phyloP scores from a whole-genome alignment of 2,329 filamentous ascomycete genomes.

The Nemania sp. region DNA sequence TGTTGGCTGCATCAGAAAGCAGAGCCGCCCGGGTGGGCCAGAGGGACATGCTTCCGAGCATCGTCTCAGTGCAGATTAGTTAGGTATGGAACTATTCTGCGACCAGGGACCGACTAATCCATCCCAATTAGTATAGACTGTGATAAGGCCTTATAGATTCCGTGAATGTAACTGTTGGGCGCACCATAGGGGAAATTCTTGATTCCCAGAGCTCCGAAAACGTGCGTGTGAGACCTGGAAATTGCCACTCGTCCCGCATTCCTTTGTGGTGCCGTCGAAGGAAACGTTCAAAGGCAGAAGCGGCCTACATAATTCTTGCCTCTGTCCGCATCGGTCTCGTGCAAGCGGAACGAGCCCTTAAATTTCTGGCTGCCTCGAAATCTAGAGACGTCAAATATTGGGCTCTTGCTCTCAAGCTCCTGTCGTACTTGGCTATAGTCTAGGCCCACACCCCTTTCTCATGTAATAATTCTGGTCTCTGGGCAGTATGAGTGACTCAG shows the following conservation, averaged over 20 bases:
- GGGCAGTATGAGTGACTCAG: neutral
- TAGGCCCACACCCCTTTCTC: neutral
- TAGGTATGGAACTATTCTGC: slow-evolving; percentile 3
- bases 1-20: neutral
- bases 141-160: too few relatives aligned
- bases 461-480: neutral
- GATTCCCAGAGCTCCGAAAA: slow-evolving; percentile 33
- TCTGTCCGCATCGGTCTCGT: neutral
- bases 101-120: neutral
- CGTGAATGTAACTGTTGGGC: slow-evolving; percentile 15
- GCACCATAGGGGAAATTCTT: slow-evolving; percentile 31
- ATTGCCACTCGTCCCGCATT: slow-evolving; percentile 33
- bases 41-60: slow-evolving; percentile 3
- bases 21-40: neutral
- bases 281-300: slow-evolving; percentile 30
- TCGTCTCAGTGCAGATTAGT: neutral
- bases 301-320: neutral
- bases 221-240: slow-evolving; percentile 30
- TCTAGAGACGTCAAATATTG: neutral
- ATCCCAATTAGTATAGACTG: neutral
- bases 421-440: neutral
- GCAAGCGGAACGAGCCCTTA: neutral
- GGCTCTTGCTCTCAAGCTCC: neutral
- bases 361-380: slow-evolving; percentile 1
- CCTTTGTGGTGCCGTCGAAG: slow-evolving; percentile 30